Conservation (phyloP, 2,329 filamentous ascomycete species). For the Fusarium sp. region DNA sequence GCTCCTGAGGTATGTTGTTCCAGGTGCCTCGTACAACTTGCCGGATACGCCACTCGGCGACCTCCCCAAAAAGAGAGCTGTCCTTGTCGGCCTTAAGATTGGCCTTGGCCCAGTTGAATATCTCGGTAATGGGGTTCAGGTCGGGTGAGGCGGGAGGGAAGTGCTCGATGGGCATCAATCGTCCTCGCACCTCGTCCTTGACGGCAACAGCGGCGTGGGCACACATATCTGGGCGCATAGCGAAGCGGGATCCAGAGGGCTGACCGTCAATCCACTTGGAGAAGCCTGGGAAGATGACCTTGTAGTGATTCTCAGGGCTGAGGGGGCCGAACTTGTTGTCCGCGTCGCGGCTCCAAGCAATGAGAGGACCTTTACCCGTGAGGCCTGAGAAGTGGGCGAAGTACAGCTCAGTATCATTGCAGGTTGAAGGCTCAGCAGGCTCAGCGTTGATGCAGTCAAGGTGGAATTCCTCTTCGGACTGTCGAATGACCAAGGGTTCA, state of each 20-base stretch:
- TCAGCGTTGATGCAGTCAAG: conserved; percentile 17
- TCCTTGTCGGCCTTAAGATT: conserved; percentile 6
- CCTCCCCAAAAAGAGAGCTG: background rate
- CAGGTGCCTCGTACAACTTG: conserved; percentile 2
- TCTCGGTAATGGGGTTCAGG: conserved; percentile 20
- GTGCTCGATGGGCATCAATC: conserved; percentile 2
- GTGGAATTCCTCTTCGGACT: conserved; percentile 11
- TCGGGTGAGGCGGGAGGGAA: conserved; percentile 27
- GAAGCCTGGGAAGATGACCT: conserved; percentile 1
- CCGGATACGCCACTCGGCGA: background rate
- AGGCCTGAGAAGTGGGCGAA: conserved; percentile 21
- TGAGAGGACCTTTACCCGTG: conserved; percentile 16
- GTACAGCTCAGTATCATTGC: background rate
- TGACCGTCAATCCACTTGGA: conserved; percentile 12
- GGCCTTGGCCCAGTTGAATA: conserved; percentile 14
- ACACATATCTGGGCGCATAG: background rate
- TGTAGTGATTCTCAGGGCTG: background rate
- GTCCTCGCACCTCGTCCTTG: conserved; percentile 1
- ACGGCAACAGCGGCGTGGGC: background rate
- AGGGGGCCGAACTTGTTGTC: conserved; percentile 6
- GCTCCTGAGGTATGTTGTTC: conserved; percentile 1
- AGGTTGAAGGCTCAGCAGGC: background rate
- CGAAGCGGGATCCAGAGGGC: background rate
- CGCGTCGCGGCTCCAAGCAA: background rate
- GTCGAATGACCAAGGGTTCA: conserved; percentile 26